Conservation (phyloP, 257 asterid species). For the Salvia rosmarinus region DNA sequence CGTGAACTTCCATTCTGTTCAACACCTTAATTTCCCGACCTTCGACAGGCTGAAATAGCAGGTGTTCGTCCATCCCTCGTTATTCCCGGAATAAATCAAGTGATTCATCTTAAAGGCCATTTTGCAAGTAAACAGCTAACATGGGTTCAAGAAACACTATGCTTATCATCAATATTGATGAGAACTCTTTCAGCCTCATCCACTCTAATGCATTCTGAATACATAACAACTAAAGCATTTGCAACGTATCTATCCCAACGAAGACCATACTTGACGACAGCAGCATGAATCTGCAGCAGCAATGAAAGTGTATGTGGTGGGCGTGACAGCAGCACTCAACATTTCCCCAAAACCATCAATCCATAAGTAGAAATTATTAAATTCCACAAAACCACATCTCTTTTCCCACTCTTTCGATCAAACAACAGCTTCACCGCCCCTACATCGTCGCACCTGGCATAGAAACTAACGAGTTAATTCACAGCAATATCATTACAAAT, state of each 20-base stretch:
- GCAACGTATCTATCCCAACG: slow-evolving; percentile 52
- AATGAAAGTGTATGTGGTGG: slow-evolving; percentile 73
- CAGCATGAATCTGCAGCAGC: slow-evolving; percentile 68
- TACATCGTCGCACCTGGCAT: slow-evolving; percentile 59
- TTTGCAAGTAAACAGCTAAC: slow-evolving; percentile 71
- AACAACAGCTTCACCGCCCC: slow-evolving; percentile 52
- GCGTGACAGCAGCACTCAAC: slow-evolving; percentile 47
- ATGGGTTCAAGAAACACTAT: slow-evolving; percentile 78
- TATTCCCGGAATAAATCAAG: slow-evolving; percentile 51
- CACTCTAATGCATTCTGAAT: slow-evolving; percentile 51
- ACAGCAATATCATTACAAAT: slow-evolving; percentile 49
- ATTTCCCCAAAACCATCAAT: slow-evolving; percentile 56
- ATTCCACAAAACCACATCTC: slow-evolving; percentile 78
- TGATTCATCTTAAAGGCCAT: slow-evolving; percentile 53
- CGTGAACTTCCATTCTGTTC: slow-evolving; percentile 77
- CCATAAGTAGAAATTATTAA: slow-evolving; percentile 66
- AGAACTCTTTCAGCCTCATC: slow-evolving; percentile 65
- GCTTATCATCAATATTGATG: slow-evolving; percentile 45
- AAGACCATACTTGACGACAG: slow-evolving; percentile 48
- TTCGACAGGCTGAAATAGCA: slow-evolving; percentile 71
- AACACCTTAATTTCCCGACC: slow-evolving; percentile 53
- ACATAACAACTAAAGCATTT: slow-evolving; percentile 78
- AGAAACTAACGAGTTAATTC: slow-evolving; percentile 65
- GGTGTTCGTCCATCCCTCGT: slow-evolving; percentile 46
- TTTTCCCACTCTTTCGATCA: slow-evolving; percentile 43